Evolutionary conservation across 768 basidiomycete genomes (phyloP), one percentile per base, ranked within the genome.

Genomic region (Coprinopsis cinerea): DNA sequence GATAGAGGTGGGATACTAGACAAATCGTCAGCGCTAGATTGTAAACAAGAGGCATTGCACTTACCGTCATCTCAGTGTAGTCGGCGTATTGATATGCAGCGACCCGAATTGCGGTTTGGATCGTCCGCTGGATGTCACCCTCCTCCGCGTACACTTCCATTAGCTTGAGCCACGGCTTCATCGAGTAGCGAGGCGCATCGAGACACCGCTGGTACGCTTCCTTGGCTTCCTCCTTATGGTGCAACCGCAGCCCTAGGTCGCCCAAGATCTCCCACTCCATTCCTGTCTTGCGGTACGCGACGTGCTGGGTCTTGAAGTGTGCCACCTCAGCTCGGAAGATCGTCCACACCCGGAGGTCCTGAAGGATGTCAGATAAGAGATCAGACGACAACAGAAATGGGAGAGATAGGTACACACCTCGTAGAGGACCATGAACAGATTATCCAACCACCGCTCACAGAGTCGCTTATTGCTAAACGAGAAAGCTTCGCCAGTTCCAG

Each of bases 291-390:
- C 92, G 83, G 64, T 99, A 99, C 0, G 94, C 93, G 51, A 98
- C 88, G 55, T 96, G 94, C 64, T 98, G 95, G 2, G 92, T 94
- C 64, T 96, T 98, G 79, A 96, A 99, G 63, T 99, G 96, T 0
- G 94, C 93, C 10, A 97, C 89, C 62, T 98, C 96, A 2, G 96
- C 95, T 20, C 96, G 81, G 81, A 95, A 99, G 60, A 99, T 98
- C 1, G 96, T 99, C 87, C 95, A 98, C 3, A 99, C 89, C 14
- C 96, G 83, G 32, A 99, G 74, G 64, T 99, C 96, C 91, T 94
- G 32, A 54, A 10, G 13, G 24, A n/a, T n/a, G n/a, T n/a, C n/a
- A 49, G 34, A 39, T 26, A n/a, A 41, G 48, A 54, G n/a, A 42
- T 23, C 27, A 24, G 18, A n/a, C n/a, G n/a, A n/a, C 14, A 17